phyloP scores from a whole-genome alignment of 2,329 filamentous ascomycete species.

The Arthrinium phaeospermum region DNA sequence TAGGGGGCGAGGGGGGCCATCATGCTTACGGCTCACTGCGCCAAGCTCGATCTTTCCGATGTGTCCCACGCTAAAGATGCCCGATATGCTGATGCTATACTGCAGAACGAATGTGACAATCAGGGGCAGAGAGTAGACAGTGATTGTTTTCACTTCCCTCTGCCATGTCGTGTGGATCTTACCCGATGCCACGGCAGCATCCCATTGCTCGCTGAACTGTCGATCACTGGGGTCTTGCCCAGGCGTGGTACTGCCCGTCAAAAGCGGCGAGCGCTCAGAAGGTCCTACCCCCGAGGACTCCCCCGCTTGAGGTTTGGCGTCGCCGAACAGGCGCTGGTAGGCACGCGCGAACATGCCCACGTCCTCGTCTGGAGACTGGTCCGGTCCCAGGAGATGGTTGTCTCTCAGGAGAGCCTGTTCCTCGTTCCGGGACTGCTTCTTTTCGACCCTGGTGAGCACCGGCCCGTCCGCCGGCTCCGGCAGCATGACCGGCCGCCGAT shows the following conservation, averaged over 20 bases:
- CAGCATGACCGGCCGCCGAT: constrained; percentile 72
- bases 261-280: constrained; percentile 46
- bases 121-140: constrained; percentile 72
- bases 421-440: constrained; percentile 60
- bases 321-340: constrained; percentile 56
- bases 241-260: constrained; percentile 49
- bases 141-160: constrained; percentile 82
- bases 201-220: constrained; percentile 76
- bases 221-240: constrained; percentile 56
- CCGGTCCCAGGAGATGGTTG: constrained; percentile 69
- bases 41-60: constrained; percentile 74
- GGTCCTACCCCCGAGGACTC: constrained; percentile 40
- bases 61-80: constrained; percentile 78
- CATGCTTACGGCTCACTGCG: constrained; percentile 59
- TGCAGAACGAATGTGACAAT: constrained; percentile 79
- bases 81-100: constrained; percentile 83
- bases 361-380: constrained; percentile 48
- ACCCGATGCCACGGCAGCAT: constrained; percentile 80
- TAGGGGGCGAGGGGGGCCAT: neutral
- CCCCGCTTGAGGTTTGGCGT: constrained; percentile 53
- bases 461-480: constrained; percentile 55
- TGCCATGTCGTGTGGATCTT: constrained; percentile 90
- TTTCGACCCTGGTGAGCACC: constrained; percentile 59
- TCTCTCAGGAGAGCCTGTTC: constrained; percentile 68
- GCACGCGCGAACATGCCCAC: constrained; percentile 44